Evolutionary conservation across 2,329 filamentous ascomycete genomes (phyloP).

Genomic region (Ceratocystis albifundus): DNA sequence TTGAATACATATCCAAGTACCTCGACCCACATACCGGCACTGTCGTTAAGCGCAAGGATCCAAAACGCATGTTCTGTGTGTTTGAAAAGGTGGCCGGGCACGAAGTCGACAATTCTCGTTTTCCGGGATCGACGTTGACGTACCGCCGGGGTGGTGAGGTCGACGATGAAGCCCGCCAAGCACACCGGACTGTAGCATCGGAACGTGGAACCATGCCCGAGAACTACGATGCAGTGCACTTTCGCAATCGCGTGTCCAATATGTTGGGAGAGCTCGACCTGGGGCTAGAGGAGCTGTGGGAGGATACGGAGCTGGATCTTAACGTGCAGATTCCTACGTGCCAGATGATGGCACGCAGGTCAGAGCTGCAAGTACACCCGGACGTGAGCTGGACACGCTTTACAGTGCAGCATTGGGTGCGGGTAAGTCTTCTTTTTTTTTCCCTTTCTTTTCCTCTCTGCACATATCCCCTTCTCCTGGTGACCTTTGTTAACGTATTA

Average conservation of each 20-base stretch:
- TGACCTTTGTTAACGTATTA: background rate
- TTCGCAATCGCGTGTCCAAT: slow-evolving; percentile 42
- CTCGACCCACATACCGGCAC: slow-evolving; percentile 16
- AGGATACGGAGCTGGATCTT: slow-evolving; percentile 88
- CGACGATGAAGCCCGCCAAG: slow-evolving; percentile 36
- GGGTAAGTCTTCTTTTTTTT: slow-evolving; percentile 43
- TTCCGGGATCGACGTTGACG: slow-evolving; percentile 7
- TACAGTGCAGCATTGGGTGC: slow-evolving; percentile 93
- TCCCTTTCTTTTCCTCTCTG: background rate
- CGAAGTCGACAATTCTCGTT: slow-evolving; percentile 59
- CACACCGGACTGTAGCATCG: slow-evolving; percentile 43
- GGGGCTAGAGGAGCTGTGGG: slow-evolving; percentile 59
- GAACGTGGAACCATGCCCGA: slow-evolving; percentile 33
- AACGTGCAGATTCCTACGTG: slow-evolving; percentile 86
- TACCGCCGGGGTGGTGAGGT: slow-evolving; percentile 56
- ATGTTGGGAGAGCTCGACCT: slow-evolving; percentile 68
- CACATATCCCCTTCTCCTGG: background rate
- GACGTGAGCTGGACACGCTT: slow-evolving; percentile 92
- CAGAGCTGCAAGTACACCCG: slow-evolving; percentile 57
- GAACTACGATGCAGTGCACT: slow-evolving; percentile 25
- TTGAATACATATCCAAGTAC: slow-evolving; percentile 65
- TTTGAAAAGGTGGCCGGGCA: slow-evolving; percentile 82
- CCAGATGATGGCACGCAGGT: slow-evolving; percentile 68
- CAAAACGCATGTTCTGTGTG: slow-evolving; percentile 69
- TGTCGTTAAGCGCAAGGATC: slow-evolving; percentile 53